Evolutionary conservation across 1,284 basidiomycete species (phyloP), one percentile per base, ranked within the genome.

Genomic region (Phellopilus nigrolimitatus): DNA sequence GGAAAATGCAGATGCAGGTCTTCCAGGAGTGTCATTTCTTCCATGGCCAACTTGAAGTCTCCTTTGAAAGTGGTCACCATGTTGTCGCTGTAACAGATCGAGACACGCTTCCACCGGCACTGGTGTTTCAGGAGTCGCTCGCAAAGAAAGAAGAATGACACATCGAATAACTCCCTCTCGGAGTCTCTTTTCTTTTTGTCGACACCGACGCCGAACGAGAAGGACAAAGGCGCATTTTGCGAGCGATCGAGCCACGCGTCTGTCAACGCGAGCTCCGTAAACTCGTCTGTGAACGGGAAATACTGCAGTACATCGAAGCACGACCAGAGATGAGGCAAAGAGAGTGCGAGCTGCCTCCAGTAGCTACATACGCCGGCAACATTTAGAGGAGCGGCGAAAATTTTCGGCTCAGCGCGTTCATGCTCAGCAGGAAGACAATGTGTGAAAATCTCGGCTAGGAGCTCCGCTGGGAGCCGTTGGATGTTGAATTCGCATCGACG

Each of bases 381-480:
- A 15, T 36, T 48, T 17, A 48, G 34, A 15, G 47, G 47, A 13
- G 37, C 34, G 31, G 22, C 9, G n/a, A 34, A 3, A 4, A 10
- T 21, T 5, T 28, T 34, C 25, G 30, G 30, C 31, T n/a, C 17
- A 2, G 47, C n/a, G 21, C 3, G 5, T 19, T 9, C 19, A 21
- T 39, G 30, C 31, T 42, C 22, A 13, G 30, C 7, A 28, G 31
- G 44, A 36, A 47, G 44, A 27, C 44, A 47, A 21, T 22, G 36
- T 4, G n/a, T 22, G 30, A 47, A 47, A 15, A 47, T 47, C n/a
- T 47, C 44, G n/a, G 22, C 25, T 1, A 47, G 44, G 22, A 47
- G 28, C 33, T 47, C 44, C 12, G 44, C 30, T 9, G 30, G 44
- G 19, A 47, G 44, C 19, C 27, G 15, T 19, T 47, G 44, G n/a